A percentile compares a stretch with the other conserved stretches of the same genome.
Evolutionary conservation across 805 yeast genomes (phyloP).

Genomic region (Cyberlindnera bimundalis): DNA sequence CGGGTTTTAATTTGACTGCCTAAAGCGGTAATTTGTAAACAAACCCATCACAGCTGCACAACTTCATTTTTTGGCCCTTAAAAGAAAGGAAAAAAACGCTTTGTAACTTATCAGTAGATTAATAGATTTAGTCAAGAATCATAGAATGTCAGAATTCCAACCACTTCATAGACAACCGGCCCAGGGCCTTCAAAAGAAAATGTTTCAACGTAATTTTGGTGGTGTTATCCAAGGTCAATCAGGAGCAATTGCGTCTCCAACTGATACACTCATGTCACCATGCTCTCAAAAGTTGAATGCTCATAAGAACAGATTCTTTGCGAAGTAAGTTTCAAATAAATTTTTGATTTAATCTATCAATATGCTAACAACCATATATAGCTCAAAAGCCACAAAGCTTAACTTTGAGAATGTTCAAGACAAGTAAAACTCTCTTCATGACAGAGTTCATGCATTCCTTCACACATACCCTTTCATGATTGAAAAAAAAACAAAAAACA

Average conservation of each 20-base stretch:
- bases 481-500: background rate
- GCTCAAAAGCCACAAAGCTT: conserved; percentile 14
- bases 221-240: conserved; percentile 6
- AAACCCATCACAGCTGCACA: too few relatives aligned
- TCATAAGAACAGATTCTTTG: conserved; percentile 41
- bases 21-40: conserved; percentile 18
- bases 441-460: too few relatives aligned
- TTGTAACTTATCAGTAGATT: too few relatives aligned
- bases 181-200: conserved; percentile 21
- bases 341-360: too few relatives aligned
- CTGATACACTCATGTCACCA: conserved; percentile 56
- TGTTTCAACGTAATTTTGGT: conserved; percentile 21
- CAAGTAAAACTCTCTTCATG: too few relatives aligned
- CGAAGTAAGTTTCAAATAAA: conserved; percentile 31
- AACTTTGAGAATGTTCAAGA: conserved; percentile 6
- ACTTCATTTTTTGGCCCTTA: too few relatives aligned
- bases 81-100: too few relatives aligned
- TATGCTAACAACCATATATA: conserved; percentile 1
- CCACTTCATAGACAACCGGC: conserved; percentile 26
- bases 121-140: too few relatives aligned
- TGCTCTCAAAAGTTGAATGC: conserved; percentile 52
- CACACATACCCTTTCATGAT: too few relatives aligned
- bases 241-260: conserved; percentile 40
- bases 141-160: conserved; percentile 26
- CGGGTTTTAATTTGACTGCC: conserved; percentile 11